phyloP scores from a whole-genome alignment of 331 rosid genomes.

The Malus hybrid region DNA sequence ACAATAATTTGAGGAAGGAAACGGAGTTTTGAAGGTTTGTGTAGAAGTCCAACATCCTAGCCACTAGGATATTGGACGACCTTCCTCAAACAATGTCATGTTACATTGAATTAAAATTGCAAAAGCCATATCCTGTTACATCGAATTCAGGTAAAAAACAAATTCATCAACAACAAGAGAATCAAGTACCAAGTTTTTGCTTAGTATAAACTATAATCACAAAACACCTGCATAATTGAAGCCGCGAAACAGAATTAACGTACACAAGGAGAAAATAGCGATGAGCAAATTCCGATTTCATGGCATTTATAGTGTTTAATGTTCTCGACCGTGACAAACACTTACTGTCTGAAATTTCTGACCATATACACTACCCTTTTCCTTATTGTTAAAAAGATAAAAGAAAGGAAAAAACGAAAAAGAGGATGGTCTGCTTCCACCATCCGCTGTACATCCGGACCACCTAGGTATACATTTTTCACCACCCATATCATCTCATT shows the following conservation, averaged over 20 bases:
- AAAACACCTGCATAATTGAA: neutral
- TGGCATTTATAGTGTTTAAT: constrained; percentile 35
- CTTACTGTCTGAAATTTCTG: constrained; percentile 18
- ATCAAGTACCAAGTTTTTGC: neutral
- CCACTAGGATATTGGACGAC: no score
- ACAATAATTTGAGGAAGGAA: no score
- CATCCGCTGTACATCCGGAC: constrained; percentile 76
- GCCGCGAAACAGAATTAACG: neutral
- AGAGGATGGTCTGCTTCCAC: constrained; percentile 37
- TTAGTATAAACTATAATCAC: neutral
- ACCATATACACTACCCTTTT: constrained; percentile 57
- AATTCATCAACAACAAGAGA: neutral
- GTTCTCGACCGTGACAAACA: constrained; percentile 32
- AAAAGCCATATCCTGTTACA: neutral
- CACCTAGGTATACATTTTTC: constrained; percentile 57
- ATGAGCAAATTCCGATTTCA: constrained; percentile 32
- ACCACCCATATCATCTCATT: constrained; percentile 44
- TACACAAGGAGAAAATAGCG: neutral
- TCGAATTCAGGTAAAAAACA: neutral
- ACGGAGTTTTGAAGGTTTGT: no score
- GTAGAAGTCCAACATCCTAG: no score
- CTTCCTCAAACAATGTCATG: no score
- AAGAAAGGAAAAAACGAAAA: neutral
- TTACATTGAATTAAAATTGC: no score
- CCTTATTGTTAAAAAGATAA: constrained; percentile 43